Percentiles rank a stretch among this genome's conserved stretches.
Evolutionary conservation across 805 yeast species (phyloP).

Genomic region (Metschnikowia proteae): DNA sequence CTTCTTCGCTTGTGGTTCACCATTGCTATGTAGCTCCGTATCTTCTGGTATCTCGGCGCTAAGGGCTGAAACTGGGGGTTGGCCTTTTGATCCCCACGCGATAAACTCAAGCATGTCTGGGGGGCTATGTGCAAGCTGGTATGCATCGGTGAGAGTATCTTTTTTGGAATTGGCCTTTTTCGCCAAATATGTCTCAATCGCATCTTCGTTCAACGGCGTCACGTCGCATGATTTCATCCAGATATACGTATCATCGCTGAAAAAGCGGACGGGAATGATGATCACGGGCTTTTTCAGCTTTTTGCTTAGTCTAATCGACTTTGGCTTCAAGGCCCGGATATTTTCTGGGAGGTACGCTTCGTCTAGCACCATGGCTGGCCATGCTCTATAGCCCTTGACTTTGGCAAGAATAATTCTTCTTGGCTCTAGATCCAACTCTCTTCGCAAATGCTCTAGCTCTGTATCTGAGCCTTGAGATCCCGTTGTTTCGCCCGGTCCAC

Average conservation of each 20-base stretch:
- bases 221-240: constrained; percentile 60
- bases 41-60: constrained; percentile 37
- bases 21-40: constrained; percentile 27
- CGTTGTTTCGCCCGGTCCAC: neutral
- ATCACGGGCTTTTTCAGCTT: constrained; percentile 15
- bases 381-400: constrained; percentile 81
- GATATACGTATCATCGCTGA: constrained; percentile 67
- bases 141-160: constrained; percentile 47
- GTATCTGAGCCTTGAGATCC: neutral
- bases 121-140: constrained; percentile 47
- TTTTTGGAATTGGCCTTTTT: constrained; percentile 31
- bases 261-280: constrained; percentile 56
- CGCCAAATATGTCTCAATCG: constrained; percentile 38
- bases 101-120: constrained; percentile 41
- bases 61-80: constrained; percentile 31
- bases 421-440: constrained; percentile 15
- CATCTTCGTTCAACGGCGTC: constrained; percentile 39
- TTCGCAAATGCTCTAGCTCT: constrained; percentile 11
- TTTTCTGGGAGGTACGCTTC: constrained; percentile 55
- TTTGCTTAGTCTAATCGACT: constrained; percentile 28
- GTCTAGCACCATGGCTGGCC: constrained; percentile 85
- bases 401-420: constrained; percentile 55
- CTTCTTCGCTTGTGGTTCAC: constrained; percentile 31
- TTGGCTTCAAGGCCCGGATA: constrained; percentile 50
- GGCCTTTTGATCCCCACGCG: constrained; percentile 39